phyloP scores from a whole-genome alignment of 208 protist species.

The Crithidia acanthocephali region DNA sequence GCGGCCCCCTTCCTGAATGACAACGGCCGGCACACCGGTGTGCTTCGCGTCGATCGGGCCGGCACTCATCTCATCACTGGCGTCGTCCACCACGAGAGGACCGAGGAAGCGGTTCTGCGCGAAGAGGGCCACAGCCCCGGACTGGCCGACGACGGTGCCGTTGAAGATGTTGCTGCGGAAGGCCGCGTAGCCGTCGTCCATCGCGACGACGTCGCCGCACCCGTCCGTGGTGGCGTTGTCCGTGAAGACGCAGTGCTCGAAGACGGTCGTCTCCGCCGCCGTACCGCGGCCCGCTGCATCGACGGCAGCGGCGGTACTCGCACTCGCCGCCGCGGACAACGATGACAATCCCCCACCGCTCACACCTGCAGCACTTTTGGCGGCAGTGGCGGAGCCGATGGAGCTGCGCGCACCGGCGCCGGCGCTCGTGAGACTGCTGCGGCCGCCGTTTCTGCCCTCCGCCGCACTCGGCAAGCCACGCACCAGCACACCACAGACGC shows the following conservation, averaged over 20 bases:
- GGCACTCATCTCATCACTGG: background rate
- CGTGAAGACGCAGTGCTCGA: conserved; percentile 69
- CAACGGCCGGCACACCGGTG: conserved; percentile 20
- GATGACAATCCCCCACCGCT: background rate
- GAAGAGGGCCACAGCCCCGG: conserved; percentile 50
- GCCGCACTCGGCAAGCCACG: conserved; percentile 29
- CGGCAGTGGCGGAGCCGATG: background rate
- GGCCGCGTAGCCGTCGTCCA: conserved; percentile 51
- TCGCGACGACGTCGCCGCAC: conserved; percentile 67
- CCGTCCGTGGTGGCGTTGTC: conserved; percentile 45
- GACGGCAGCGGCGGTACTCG: background rate
- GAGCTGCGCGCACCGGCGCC: background rate
- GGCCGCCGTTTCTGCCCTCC: background rate
- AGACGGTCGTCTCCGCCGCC: conserved; percentile 29
- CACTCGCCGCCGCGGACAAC: background rate
- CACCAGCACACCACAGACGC: conserved; percentile 60
- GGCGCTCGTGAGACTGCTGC: background rate
- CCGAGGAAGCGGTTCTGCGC: conserved; percentile 57
- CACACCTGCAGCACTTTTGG: too few species aligned
- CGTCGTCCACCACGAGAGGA: background rate
- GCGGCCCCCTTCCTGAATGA: conserved; percentile 61
- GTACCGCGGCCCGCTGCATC: background rate
- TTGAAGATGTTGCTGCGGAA: conserved; percentile 73
- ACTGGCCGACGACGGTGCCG: conserved; percentile 71
- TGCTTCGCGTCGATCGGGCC: background rate